Conservation (phyloP, 2,329 filamentous ascomycete species). For the Pseudogymnoascus sp. region DNA sequence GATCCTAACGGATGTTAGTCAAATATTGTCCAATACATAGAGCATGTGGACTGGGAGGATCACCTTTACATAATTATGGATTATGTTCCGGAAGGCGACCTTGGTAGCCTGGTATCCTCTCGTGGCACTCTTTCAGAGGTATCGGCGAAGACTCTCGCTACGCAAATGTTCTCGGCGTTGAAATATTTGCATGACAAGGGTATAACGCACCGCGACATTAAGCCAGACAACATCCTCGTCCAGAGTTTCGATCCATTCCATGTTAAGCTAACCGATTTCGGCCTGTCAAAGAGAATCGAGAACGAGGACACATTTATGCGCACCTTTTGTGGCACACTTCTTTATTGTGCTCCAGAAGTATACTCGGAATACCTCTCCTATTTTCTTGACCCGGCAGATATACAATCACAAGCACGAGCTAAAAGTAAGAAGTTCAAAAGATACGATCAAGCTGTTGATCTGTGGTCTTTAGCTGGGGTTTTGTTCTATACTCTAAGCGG, state of each 20-base stretch:
- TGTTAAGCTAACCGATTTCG: constrained; percentile 94
- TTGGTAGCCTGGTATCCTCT: constrained; percentile 63
- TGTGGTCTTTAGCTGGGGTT: constrained; percentile 93
- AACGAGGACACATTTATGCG: constrained; percentile 78
- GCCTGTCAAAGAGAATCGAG: constrained; percentile 87
- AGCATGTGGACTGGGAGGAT: constrained; percentile 74
- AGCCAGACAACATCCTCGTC: constrained; percentile 95
- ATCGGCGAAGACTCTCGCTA: constrained; percentile 63
- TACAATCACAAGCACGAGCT: constrained; percentile 34
- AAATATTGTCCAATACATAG: constrained; percentile 87
- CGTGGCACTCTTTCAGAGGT: constrained; percentile 58
- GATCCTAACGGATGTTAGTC: constrained; percentile 40
- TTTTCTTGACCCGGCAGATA: constrained; percentile 55
- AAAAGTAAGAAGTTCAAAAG: constrained; percentile 41
- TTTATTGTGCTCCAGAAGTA: constrained; percentile 95
- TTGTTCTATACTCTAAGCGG: constrained; percentile 79
- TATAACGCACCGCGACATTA: constrained; percentile 97
- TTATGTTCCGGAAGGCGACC: constrained; percentile 72
- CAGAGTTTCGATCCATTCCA: constrained; percentile 62
- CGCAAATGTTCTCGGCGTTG: constrained; percentile 72
- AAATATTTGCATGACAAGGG: constrained; percentile 78
- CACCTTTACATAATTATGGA: constrained; percentile 97
- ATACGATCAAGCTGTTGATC: constrained; percentile 87
- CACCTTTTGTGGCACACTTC: constrained; percentile 90
- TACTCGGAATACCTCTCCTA: constrained; percentile 68